These are phyloP conservation scores for Cryptosporidium parvum DNA, from an alignment of 169 alveolate species.

Conservation along the genomic window DNA sequence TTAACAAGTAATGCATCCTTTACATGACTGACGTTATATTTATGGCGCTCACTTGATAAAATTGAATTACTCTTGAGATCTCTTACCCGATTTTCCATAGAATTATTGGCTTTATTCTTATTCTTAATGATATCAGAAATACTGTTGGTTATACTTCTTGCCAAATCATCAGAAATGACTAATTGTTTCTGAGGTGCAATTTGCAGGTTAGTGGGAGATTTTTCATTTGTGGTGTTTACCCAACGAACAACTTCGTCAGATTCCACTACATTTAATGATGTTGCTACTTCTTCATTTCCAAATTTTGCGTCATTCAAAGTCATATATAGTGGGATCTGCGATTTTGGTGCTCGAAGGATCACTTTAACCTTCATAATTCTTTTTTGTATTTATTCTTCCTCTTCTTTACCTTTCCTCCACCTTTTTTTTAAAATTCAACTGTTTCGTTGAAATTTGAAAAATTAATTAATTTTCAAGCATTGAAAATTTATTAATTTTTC, in stretches of 20 bases:
- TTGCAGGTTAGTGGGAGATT: not conserved
- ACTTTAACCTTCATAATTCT: conserved; percentile 68
- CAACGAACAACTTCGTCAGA: conserved; percentile 61
- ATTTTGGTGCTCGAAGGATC: conserved; percentile 73
- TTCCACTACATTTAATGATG: conserved; percentile 58
- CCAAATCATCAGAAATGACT: conserved; percentile 11
- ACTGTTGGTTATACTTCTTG: conserved; percentile 13
- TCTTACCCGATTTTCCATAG: conserved; percentile 3
- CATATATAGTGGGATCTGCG: conserved; percentile 67
- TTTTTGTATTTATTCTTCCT: not conserved
- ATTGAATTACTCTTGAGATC: not conserved
- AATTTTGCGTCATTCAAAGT: conserved; percentile 59
- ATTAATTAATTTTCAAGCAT: not conserved
- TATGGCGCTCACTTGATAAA: not conserved
- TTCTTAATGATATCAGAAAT: not conserved
- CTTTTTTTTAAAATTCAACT: not conserved
- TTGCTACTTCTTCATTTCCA: conserved; percentile 46
- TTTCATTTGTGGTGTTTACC: conserved; percentile 20
- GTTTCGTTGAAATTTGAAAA: not conserved
- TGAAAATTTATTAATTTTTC: not conserved
- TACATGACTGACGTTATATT: not conserved
- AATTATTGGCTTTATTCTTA: not conserved
- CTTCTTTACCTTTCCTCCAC: conserved; percentile 3
- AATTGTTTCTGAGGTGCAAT: conserved; percentile 39
- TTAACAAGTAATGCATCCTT: conserved; percentile 7